Percentiles rank a stretch among this genome's conserved stretches.
Conservation (phyloP, 2,329 filamentous ascomycete genomes). For the Fusarium tanahbumbuense region DNA sequence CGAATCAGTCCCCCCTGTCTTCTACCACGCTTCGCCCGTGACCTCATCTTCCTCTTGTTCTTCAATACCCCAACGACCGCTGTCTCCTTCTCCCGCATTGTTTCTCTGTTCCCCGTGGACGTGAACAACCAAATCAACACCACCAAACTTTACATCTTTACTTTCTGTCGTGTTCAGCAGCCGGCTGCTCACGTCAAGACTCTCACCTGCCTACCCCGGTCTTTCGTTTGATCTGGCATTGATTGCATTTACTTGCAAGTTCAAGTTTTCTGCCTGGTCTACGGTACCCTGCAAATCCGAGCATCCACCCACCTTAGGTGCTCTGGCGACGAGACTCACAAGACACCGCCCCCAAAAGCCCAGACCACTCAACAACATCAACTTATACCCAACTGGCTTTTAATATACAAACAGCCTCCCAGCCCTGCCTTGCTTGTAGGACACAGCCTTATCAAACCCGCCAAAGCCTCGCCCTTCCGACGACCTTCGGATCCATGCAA, state of each 20-base stretch:
- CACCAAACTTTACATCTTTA: conserved; percentile 28
- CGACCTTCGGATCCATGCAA: conserved; percentile 44
- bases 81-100: conserved; percentile 42
- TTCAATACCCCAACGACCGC: conserved; percentile 43
- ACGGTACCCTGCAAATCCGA: conserved; percentile 42
- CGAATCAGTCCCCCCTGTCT: conserved; percentile 43
- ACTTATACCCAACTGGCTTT: conserved; percentile 39
- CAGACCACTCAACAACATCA: conserved; percentile 43
- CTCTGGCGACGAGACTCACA: conserved; percentile 44
- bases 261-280: conserved; percentile 45
- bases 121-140: conserved; percentile 44
- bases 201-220: conserved; percentile 36
- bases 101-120: conserved; percentile 46
- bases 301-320: conserved; percentile 39
- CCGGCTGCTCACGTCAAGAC: conserved; percentile 47
- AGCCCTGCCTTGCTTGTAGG: conserved; percentile 36
- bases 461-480: conserved; percentile 40
- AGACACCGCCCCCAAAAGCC: conserved; percentile 46
- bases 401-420: conserved; percentile 41
- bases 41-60: conserved; percentile 46
- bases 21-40: conserved; percentile 43
- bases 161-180: conserved; percentile 47
- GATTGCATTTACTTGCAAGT: conserved; percentile 37
- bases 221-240: conserved; percentile 43
- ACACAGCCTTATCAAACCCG: conserved; percentile 42